A percentile compares a stretch with the other conserved stretches of the same genome.
Evolutionary conservation across 495 filamentous ascomycete species (phyloP).

Genomic region (Penicillium nucicola): DNA sequence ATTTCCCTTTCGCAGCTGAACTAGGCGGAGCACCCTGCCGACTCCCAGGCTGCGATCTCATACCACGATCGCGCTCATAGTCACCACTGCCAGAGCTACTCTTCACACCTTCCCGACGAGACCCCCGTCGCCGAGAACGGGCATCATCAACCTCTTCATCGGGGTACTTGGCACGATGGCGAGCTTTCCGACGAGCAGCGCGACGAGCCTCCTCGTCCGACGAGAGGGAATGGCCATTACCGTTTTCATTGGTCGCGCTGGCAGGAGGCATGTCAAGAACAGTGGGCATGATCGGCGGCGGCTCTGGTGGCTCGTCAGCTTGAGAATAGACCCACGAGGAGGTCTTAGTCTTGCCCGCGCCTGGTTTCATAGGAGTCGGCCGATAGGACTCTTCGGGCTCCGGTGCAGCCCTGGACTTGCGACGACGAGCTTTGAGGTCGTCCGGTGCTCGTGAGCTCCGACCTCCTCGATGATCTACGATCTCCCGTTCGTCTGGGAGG

Average conservation of each 20-base stretch:
- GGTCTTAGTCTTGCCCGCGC: constrained; percentile 49
- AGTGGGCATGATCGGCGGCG: constrained; percentile 53
- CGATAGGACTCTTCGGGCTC: constrained; percentile 22
- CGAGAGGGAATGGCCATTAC: constrained; percentile 34
- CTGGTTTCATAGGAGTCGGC: constrained; percentile 23
- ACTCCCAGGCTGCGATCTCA: constrained; percentile 30
- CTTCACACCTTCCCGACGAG: constrained; percentile 31
- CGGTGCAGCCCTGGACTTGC: constrained; percentile 27
- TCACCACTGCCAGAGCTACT: constrained; percentile 43
- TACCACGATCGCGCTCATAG: constrained; percentile 41
- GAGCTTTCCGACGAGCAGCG: constrained; percentile 33
- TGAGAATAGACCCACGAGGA: constrained; percentile 59
- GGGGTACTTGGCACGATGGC: constrained; percentile 35
- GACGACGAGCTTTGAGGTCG: constrained; percentile 31
- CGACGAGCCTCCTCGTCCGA: constrained; percentile 43
- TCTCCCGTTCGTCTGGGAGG: constrained; percentile 17
- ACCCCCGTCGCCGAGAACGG: constrained; percentile 28
- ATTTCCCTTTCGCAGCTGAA: constrained; percentile 33
- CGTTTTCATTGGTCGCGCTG: constrained; percentile 16
- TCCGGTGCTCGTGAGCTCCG: constrained; percentile 23
- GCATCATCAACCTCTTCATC: constrained; percentile 42
- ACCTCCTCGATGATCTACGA: constrained; percentile 13
- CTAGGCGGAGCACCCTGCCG: constrained; percentile 25
- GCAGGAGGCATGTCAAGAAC: constrained; percentile 51
- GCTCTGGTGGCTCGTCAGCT: constrained; percentile 53